Percentiles rank a stretch among this genome's conserved stretches.
Evolutionary conservation across 2,329 filamentous ascomycete species (phyloP).

Genomic region (Fusarium miscanthi): DNA sequence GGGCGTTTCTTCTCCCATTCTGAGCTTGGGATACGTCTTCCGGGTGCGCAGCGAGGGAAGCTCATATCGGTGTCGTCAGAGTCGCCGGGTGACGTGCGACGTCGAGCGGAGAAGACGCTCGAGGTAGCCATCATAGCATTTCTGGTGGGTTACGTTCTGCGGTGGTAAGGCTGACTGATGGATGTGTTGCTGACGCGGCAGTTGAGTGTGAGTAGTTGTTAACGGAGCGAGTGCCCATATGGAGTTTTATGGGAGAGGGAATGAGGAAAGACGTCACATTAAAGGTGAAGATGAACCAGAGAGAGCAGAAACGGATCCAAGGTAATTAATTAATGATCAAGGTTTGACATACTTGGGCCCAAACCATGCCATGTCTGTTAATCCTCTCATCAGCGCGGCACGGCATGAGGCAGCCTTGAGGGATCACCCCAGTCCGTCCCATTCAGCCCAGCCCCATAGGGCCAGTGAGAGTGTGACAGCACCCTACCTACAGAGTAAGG

Average conservation of each 20-base stretch:
- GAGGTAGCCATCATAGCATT: slow-evolving; percentile 39
- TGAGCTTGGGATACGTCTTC: slow-evolving; percentile 49
- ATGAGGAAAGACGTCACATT: slow-evolving; percentile 14
- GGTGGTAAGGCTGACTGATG: neutral
- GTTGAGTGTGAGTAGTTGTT: neutral
- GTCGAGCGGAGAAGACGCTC: slow-evolving; percentile 38
- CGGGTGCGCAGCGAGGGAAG: slow-evolving; percentile 38
- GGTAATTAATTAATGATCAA: neutral
- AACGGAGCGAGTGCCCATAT: neutral
- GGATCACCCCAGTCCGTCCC: neutral
- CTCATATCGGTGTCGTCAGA: slow-evolving; percentile 47
- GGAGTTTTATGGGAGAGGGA: neutral
- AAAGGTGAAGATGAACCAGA: neutral
- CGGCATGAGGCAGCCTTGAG: slow-evolving; percentile 29
- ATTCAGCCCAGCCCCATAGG: slow-evolving; percentile 5
- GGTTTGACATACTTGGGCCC: slow-evolving; percentile 8
- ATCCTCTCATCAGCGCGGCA: slow-evolving; percentile 12
- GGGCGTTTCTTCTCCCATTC: slow-evolving; percentile 51
- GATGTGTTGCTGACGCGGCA: slow-evolving; percentile 1
- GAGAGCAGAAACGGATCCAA: slow-evolving; percentile 1
- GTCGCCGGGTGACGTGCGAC: slow-evolving; percentile 42
- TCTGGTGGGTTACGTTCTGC: neutral
- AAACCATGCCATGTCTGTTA: slow-evolving; percentile 15
- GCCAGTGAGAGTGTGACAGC: neutral
- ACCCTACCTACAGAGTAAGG: neutral